Conservation (phyloP, 176 grass and related monocot species). For the Miscanthus lutarioriparius region DNA sequence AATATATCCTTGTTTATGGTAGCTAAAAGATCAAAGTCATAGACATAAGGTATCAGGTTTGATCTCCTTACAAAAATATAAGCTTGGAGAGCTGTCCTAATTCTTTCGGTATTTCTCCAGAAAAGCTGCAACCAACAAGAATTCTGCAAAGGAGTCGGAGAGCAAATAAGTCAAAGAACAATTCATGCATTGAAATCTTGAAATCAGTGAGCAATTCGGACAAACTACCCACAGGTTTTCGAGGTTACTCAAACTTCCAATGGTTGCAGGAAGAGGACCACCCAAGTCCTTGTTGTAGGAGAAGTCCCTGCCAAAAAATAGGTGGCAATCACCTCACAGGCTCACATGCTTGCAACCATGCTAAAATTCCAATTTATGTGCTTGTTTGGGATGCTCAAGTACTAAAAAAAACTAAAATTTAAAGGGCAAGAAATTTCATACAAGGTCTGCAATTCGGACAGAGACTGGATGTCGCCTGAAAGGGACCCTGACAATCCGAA, state of each 20-base stretch:
- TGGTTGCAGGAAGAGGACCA: slow-evolving; percentile 56
- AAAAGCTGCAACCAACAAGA: slow-evolving; percentile 73
- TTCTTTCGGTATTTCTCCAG: slow-evolving; percentile 73
- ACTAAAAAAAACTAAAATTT: not conserved
- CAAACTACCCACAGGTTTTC: slow-evolving; percentile 49
- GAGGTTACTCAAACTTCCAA: slow-evolving; percentile 70
- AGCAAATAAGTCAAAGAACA: not conserved
- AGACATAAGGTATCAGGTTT: not conserved
- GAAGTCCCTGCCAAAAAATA: slow-evolving; percentile 57
- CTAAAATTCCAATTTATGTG: not conserved
- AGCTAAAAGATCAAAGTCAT: not conserved
- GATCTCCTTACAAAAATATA: slow-evolving; percentile 61
- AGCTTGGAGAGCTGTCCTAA: slow-evolving; percentile 66
- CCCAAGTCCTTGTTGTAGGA: slow-evolving; percentile 71
- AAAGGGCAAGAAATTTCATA: not conserved
- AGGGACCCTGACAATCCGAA: slow-evolving; percentile 59
- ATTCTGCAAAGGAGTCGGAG: slow-evolving; percentile 52
- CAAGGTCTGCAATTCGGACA: slow-evolving; percentile 43
- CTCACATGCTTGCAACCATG: not conserved
- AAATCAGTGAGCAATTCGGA: not conserved
- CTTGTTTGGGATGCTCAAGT: not conserved
- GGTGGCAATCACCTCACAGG: not conserved
- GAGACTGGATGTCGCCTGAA: slow-evolving; percentile 67
- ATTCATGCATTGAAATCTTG: not conserved
- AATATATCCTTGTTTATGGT: not conserved